These are phyloP conservation scores for Dipodascus albidus DNA, from an alignment of 805 yeast genomes.

Conservation along the genomic window DNA sequence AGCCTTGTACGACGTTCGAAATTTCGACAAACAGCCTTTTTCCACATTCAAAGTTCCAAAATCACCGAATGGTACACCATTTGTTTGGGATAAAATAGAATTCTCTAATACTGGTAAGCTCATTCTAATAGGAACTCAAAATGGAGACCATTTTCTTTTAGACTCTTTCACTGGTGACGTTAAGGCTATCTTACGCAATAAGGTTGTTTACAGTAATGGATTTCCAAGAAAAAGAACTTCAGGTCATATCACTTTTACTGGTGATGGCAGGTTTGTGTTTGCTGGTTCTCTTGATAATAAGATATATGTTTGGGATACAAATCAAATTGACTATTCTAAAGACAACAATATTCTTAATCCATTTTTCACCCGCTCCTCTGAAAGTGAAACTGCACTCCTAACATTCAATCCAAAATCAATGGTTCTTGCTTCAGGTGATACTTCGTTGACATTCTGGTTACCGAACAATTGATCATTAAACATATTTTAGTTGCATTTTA, in stretches of 20 bases:
- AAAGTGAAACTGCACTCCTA: conserved; percentile 35
- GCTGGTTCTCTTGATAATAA: conserved; percentile 50
- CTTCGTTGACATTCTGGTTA: conserved; percentile 35
- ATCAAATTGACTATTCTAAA: conserved; percentile 9
- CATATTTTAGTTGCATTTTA: too few species aligned
- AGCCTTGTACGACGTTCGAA: conserved; percentile 50
- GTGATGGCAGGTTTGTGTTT: conserved; percentile 52
- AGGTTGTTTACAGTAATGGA: background rate
- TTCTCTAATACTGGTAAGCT: conserved; percentile 69
- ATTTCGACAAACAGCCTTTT: conserved; percentile 49
- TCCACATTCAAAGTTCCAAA: conserved; percentile 33
- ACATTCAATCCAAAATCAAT: conserved; percentile 52
- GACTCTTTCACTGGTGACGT: conserved; percentile 60
- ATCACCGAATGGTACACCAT: conserved; percentile 11
- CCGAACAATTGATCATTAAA: conserved; percentile 11
- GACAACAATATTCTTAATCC: conserved; percentile 3
- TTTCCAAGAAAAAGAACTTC: conserved; percentile 20
- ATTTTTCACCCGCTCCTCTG: conserved; percentile 10
- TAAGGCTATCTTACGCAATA: conserved; percentile 22
- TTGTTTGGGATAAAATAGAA: conserved; percentile 53
- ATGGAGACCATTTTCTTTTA: conserved; percentile 45
- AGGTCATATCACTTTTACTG: conserved; percentile 45
- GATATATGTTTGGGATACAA: conserved; percentile 41
- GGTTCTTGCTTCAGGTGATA: conserved; percentile 56
- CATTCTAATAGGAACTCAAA: conserved; percentile 46